phyloP scores from a whole-genome alignment of 75 land plant species.

The Cupressus sempervirens region DNA sequence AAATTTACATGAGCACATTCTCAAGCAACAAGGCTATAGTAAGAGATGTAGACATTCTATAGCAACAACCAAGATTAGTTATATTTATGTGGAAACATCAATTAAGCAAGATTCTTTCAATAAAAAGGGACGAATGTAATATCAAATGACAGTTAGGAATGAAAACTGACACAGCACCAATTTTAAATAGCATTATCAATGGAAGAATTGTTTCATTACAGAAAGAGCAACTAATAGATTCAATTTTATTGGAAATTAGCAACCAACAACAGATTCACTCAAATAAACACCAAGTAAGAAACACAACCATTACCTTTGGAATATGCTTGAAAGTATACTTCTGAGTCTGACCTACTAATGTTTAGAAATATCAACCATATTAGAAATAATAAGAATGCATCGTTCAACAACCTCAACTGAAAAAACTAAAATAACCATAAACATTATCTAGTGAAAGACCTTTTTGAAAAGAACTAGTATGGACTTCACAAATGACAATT shows the following conservation, averaged over 20 bases:
- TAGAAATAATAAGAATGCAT: background rate
- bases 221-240: background rate
- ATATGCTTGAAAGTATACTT: constrained; percentile 62
- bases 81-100: background rate
- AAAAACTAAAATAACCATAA: background rate
- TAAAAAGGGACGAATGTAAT: background rate
- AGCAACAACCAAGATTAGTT: background rate
- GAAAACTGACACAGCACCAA: background rate
- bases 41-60: background rate
- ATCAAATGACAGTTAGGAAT: background rate
- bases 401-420: background rate
- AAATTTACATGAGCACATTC: background rate
- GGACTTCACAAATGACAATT: background rate
- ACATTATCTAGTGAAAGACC: background rate
- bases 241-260: background rate
- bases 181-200: background rate
- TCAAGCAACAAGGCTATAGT: background rate
- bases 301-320: constrained; percentile 57
- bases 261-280: background rate
- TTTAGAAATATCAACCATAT: background rate
- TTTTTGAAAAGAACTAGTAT: background rate
- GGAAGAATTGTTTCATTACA: background rate
- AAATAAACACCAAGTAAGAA: background rate
- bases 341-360: constrained; percentile 19
- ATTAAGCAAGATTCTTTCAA: background rate